phyloP scores from a whole-genome alignment of 2,329 filamentous ascomycete genomes.

The Penicillium olsonii region DNA sequence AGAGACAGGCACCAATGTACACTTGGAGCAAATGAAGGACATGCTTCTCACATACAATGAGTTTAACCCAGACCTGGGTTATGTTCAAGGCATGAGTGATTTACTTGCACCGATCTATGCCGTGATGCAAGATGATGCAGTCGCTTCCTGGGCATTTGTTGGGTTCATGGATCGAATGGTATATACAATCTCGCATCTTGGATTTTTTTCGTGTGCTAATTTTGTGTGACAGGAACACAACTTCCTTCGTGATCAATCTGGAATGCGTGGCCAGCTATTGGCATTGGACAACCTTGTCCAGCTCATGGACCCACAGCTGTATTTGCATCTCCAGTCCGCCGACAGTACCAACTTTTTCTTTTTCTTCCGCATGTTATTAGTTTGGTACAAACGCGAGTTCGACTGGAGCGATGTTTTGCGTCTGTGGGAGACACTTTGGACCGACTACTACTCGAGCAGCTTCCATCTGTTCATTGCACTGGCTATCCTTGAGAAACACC shows the following conservation, averaged over 20 bases:
- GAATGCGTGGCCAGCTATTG: slow-evolving; percentile 88
- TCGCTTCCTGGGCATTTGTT: slow-evolving; percentile 96
- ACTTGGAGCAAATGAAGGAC: slow-evolving; percentile 98
- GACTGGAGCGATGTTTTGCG: slow-evolving; percentile 82
- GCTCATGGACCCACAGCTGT: slow-evolving; percentile 93
- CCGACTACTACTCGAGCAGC: slow-evolving; percentile 81
- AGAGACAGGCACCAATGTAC: slow-evolving; percentile 89
- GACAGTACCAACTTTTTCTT: slow-evolving; percentile 99
- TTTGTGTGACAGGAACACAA: slow-evolving; percentile 68
- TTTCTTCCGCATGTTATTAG: slow-evolving; percentile 97
- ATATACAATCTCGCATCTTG: slow-evolving; percentile 12
- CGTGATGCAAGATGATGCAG: slow-evolving; percentile 93
- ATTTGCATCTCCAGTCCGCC: slow-evolving; percentile 81
- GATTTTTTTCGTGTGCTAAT: neutral
- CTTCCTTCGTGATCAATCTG: slow-evolving; percentile 91
- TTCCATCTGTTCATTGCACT: slow-evolving; percentile 95
- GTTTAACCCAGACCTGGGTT: slow-evolving; percentile 91
- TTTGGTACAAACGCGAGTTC: slow-evolving; percentile 99
- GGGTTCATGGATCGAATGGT: slow-evolving; percentile 95
- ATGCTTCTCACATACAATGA: slow-evolving; percentile 99
- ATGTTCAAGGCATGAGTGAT: slow-evolving; percentile 99
- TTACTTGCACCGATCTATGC: slow-evolving; percentile 94
- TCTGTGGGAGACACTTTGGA: slow-evolving; percentile 94
- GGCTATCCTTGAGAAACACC: slow-evolving; percentile 91
- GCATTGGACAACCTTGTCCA: slow-evolving; percentile 93